phyloP scores from a whole-genome alignment of 2,329 filamentous ascomycete species.

The Diaporthe vaccinii region DNA sequence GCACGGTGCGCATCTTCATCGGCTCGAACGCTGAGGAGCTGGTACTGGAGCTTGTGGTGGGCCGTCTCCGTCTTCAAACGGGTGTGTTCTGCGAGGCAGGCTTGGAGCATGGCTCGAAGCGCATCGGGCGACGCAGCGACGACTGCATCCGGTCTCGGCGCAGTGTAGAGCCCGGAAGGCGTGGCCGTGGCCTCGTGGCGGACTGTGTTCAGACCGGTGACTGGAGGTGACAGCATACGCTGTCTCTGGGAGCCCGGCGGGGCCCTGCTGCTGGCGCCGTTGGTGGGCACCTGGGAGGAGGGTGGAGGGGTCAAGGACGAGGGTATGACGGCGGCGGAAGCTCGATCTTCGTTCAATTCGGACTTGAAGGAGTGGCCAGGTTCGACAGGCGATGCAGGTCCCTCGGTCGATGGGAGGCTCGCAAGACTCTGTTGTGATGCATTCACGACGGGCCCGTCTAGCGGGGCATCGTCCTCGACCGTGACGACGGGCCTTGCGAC shows the following conservation, averaged over 20 bases:
- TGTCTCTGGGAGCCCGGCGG: slow-evolving; percentile 61
- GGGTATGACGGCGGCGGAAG: slow-evolving; percentile 62
- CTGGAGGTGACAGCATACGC: slow-evolving; percentile 67
- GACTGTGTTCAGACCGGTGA: slow-evolving; percentile 57
- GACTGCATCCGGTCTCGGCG: slow-evolving; percentile 65
- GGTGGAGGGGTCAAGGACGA: slow-evolving; percentile 71
- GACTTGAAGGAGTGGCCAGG: slow-evolving; percentile 63
- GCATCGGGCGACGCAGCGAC: slow-evolving; percentile 67
- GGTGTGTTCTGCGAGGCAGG: slow-evolving; percentile 68
- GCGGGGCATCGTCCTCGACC: slow-evolving; percentile 34
- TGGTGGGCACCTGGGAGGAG: slow-evolving; percentile 63
- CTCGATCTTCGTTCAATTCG: slow-evolving; percentile 63
- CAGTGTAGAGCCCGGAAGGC: slow-evolving; percentile 56
- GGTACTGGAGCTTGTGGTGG: slow-evolving; percentile 92
- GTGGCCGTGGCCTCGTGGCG: slow-evolving; percentile 46
- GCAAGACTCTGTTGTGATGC: slow-evolving; percentile 67
- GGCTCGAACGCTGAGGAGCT: slow-evolving; percentile 85
- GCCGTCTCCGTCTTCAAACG: slow-evolving; percentile 84
- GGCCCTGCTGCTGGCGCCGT: slow-evolving; percentile 46
- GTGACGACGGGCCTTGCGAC: slow-evolving; percentile 24
- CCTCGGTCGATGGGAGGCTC: slow-evolving; percentile 64
- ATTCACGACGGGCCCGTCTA: slow-evolving; percentile 28
- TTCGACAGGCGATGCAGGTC: slow-evolving; percentile 63
- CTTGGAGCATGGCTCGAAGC: slow-evolving; percentile 68
- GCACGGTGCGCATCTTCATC: slow-evolving; percentile 88